phyloP scores from a whole-genome alignment of 2,329 filamentous ascomycete genomes.

The Hirsutella minnesotensis region DNA sequence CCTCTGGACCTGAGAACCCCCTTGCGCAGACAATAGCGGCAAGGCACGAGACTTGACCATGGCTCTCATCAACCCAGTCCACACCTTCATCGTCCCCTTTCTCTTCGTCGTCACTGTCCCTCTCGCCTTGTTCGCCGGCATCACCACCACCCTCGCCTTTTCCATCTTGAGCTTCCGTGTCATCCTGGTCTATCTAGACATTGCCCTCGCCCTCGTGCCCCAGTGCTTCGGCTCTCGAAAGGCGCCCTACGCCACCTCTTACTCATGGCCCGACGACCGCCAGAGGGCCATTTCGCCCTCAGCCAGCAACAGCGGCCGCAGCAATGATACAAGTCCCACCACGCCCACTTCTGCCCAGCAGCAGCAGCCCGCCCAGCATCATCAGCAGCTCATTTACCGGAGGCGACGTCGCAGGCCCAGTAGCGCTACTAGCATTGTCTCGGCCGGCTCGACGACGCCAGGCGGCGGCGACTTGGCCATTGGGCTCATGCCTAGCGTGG shows the following conservation, averaged over 20 bases:
- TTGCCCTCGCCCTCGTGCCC: slow-evolving; percentile 44
- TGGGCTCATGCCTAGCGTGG: slow-evolving; percentile 33
- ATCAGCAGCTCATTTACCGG: slow-evolving; percentile 5
- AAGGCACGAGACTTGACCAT: too few species aligned
- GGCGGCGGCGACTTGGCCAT: slow-evolving; percentile 23
- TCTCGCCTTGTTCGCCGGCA: slow-evolving; percentile 47
- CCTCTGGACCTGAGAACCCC: too few species aligned
- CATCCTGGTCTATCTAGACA: slow-evolving; percentile 50
- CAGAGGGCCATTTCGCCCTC: slow-evolving; percentile 8
- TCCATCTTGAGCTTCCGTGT: slow-evolving; percentile 49
- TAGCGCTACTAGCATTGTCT: slow-evolving; percentile 18
- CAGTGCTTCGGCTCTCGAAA: slow-evolving; percentile 36
- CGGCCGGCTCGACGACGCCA: slow-evolving; percentile 20
- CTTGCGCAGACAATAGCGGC: too few species aligned
- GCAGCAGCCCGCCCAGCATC: background rate
- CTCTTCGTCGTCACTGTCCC: slow-evolving; percentile 51
- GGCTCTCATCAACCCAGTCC: slow-evolving; percentile 41
- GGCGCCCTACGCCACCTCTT: slow-evolving; percentile 8
- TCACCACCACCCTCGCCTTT: slow-evolving; percentile 52
- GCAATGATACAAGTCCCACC: slow-evolving; percentile 9
- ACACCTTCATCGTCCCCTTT: slow-evolving; percentile 48
- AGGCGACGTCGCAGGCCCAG: slow-evolving; percentile 22
- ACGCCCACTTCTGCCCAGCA: slow-evolving; percentile 2
- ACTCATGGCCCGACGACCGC: slow-evolving; percentile 9
- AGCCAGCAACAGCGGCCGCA: slow-evolving; percentile 8